Percentiles rank a stretch among this genome's conserved stretches.
Conservation (phyloP, 306 rosid species). For the Quercus berberidifolia region DNA sequence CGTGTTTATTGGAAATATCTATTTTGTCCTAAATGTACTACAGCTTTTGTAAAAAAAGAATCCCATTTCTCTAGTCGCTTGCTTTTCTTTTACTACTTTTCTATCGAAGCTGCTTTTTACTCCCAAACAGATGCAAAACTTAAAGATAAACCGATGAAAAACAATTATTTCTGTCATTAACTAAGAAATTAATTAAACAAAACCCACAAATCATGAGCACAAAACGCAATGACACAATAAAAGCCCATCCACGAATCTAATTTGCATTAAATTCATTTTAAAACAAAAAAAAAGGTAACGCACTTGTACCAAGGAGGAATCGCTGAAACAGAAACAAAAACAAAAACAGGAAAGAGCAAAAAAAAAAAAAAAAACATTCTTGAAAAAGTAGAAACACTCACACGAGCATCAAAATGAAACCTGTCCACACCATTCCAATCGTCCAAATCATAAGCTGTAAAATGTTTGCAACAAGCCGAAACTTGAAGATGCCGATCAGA, state of each 20-base stretch:
- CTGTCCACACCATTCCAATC: constrained; percentile 71
- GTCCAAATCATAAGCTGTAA: constrained; percentile 93
- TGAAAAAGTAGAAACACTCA: constrained; percentile 13
- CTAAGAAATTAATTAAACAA: not conserved
- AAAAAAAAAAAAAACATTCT: not conserved
- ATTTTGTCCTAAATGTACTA: too few species aligned
- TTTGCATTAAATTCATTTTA: not conserved
- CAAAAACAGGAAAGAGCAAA: not conserved
- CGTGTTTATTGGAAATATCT: too few species aligned
- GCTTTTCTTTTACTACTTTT: not conserved
- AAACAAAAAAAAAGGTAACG: not conserved
- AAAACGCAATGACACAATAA: not conserved
- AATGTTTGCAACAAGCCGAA: constrained; percentile 96
- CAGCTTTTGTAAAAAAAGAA: too few species aligned
- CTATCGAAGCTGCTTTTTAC: too few species aligned
- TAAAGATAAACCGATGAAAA: too few species aligned
- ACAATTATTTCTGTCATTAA: too few species aligned
- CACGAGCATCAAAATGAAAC: constrained; percentile 67
- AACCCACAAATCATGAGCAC: not conserved
- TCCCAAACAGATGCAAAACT: too few species aligned
- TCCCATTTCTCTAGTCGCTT: not conserved
- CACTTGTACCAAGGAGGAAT: constrained; percentile 10
- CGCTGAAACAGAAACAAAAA: not conserved
- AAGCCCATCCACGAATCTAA: not conserved
- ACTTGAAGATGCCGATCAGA: constrained; percentile 58